Conservation (phyloP, 257 asterid species). For the Solanum corneliomulleri region DNA sequence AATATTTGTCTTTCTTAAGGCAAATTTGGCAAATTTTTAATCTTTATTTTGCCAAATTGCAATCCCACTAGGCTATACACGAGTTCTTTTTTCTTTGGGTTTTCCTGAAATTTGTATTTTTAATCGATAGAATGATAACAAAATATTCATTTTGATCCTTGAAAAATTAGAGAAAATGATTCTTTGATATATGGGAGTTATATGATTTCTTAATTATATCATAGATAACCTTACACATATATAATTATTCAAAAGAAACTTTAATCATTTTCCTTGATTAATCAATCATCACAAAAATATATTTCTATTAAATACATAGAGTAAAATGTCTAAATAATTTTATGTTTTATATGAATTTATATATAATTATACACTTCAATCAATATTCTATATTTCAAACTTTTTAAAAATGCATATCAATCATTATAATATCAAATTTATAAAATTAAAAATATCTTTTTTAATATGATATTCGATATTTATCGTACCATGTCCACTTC, state of each 20-base stretch:
- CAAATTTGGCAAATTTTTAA: background rate
- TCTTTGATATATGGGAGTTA: background rate
- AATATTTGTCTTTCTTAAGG: background rate
- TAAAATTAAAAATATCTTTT: too few relatives aligned
- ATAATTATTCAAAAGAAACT: too few relatives aligned
- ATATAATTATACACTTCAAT: too few relatives aligned
- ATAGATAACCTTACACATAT: too few relatives aligned
- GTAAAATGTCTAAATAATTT: too few relatives aligned
- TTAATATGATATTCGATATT: too few relatives aligned
- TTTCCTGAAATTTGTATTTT: background rate
- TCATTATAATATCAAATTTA: too few relatives aligned
- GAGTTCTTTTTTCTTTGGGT: background rate
- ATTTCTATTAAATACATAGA: background rate
- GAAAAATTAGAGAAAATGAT: background rate
- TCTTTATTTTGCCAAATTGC: background rate
- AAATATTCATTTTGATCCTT: background rate
- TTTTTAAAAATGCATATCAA: too few relatives aligned
- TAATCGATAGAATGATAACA: background rate
- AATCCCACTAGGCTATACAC: background rate
- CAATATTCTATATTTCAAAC: too few relatives aligned
- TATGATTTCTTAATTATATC: background rate
- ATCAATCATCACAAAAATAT: background rate
- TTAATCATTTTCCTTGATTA: background rate
- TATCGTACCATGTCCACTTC: background rate
- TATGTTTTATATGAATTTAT: too few relatives aligned